Evolutionary conservation across 257 asterid genomes (phyloP).

Genomic region (Solanum acaule): DNA sequence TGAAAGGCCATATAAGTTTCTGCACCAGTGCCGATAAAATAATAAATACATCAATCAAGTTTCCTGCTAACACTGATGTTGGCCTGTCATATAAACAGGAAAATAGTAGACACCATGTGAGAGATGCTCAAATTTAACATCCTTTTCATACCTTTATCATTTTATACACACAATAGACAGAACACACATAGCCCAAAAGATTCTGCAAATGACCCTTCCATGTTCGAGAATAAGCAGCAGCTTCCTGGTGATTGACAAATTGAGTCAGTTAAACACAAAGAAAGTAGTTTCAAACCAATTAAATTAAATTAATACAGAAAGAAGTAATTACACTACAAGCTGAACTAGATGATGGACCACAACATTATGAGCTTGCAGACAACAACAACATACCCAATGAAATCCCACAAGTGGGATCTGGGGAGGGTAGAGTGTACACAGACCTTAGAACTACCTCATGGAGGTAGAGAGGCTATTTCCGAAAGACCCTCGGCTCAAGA

Average conservation of each 20-base stretch:
- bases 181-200: constrained; percentile 90
- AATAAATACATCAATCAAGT: background rate
- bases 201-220: constrained; percentile 99
- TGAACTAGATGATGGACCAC: background rate
- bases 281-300: background rate
- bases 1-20: background rate
- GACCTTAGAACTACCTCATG: background rate
- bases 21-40: background rate
- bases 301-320: background rate
- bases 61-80: background rate
- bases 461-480: background rate
- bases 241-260: constrained; percentile 51
- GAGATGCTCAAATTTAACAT: background rate
- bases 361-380: background rate
- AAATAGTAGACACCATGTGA: background rate
- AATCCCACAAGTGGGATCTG: background rate
- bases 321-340: background rate
- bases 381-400: background rate
- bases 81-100: background rate
- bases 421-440: background rate
- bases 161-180: constrained; percentile 89
- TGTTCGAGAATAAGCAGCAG: constrained; percentile 98
- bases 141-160: constrained; percentile 66
- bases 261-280: background rate
- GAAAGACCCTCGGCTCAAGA: background rate